A percentile compares a stretch with the other conserved stretches of the same genome.
Evolutionary conservation across 306 rosid species (phyloP).

Genomic region (Quercus suber): DNA sequence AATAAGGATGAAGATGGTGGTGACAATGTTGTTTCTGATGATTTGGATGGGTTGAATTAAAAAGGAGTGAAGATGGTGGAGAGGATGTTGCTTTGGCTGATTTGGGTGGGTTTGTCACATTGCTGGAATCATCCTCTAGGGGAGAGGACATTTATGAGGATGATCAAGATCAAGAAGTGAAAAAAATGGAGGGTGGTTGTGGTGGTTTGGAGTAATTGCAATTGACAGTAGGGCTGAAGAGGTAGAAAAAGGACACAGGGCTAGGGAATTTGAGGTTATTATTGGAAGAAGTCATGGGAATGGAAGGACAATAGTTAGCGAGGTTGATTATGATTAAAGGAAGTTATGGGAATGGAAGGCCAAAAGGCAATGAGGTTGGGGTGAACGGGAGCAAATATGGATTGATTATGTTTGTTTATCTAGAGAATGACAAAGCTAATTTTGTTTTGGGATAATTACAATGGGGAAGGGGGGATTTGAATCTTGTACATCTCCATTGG

Average conservation of each 20-base stretch:
- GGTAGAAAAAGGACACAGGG: neutral
- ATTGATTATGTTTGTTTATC: slow-evolving; percentile 9
- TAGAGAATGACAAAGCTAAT: neutral
- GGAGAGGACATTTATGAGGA: neutral
- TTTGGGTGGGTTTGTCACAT: neutral
- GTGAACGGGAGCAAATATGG: slow-evolving; percentile 21
- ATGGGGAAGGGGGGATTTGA: too few relatives aligned
- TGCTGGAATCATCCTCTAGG: neutral
- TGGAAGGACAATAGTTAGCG: neutral
- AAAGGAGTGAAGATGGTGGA: neutral
- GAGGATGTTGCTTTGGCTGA: neutral
- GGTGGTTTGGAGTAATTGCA: neutral
- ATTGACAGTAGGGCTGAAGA: neutral
- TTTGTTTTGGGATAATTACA: neutral
- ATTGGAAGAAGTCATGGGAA: neutral
- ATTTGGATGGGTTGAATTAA: neutral
- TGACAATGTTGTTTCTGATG: neutral
- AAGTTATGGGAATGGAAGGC: too few relatives aligned
- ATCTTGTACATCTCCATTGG: too few relatives aligned
- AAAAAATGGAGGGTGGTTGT: neutral
- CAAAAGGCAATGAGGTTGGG: neutral
- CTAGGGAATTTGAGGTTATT: neutral
- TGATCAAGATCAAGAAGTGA: neutral
- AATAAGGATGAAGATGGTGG: neutral
- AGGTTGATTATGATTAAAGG: neutral